phyloP scores from a whole-genome alignment of 345 rosid genomes.

The Crucihimalaya himalaica region DNA sequence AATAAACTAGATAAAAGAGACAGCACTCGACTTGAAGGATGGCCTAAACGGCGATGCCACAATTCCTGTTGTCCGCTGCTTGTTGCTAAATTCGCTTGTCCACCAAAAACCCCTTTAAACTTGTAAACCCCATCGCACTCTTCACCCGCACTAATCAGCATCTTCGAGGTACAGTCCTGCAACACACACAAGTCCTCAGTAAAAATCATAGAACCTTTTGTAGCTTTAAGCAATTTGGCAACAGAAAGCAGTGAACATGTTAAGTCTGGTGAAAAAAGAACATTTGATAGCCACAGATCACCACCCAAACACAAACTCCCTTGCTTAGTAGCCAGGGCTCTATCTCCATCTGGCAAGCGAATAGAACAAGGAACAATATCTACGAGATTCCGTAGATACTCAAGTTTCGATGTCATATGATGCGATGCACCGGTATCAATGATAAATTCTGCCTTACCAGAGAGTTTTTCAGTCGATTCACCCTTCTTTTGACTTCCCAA shows the following conservation, averaged over 20 bases:
- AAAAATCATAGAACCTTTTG: neutral
- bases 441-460: neutral
- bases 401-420: neutral
- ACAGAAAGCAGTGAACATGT: neutral
- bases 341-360: neutral
- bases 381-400: neutral
- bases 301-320: neutral
- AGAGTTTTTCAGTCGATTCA: neutral
- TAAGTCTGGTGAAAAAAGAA: neutral
- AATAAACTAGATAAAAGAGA: neutral
- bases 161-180: neutral
- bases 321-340: neutral
- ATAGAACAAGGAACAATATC: neutral
- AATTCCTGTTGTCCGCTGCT: neutral
- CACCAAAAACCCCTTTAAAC: neutral
- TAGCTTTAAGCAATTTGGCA: neutral
- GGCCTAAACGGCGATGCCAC: neutral
- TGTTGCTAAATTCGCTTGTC: neutral
- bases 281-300: neutral
- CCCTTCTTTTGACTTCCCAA: neutral
- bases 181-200: neutral
- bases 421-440: neutral
- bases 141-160: conserved; percentile 5
- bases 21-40: neutral
- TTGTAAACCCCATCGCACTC: neutral